Base-by-base conservation (phyloP, 257 asterid genomes). In the Ophiorrhiza pumila region DNA sequence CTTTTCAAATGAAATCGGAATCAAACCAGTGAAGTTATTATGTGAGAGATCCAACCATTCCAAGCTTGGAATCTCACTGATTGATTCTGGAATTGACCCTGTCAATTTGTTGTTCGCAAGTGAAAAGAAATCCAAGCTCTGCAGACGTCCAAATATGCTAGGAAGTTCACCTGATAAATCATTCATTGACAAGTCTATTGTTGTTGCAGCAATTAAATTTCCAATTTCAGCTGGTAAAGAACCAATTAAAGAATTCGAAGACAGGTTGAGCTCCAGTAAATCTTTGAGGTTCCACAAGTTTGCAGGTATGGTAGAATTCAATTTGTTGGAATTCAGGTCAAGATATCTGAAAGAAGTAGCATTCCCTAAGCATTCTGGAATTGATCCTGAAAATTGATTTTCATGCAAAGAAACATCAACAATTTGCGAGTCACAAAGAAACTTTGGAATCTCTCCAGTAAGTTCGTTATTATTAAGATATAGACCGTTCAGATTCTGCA, bases 331-430 rank as follows among this genome's bases (percentile, higher is more conserved):
- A 35, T 41, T 71, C 17, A 85, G 72, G 32, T 9, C 12, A 45
- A 85, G 37, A 1, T 29, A 5, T 71, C 83, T 83, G 32, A 81
- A 42, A 31, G 86, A 70, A 46, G 80, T 68, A 10, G 74, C n/a
- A 52, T 85, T 69, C 8, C 80, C 81, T 1, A 85, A 65, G 72
- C 84, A 83, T 1, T 46, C 37, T 27, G 84, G 86, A 20, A 85
- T 27, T 6, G 77, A 42, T 18, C 84, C 83, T 18, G 34, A 58
- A 46, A 85, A 10, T 23, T 56, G 72, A 39, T 85, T 85, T 27
- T 57, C 35, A 61, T 55, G 27, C 55, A 82, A 52, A n/a, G n/a
- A n/a, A n/a, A n/a, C 18, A 4, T 72, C 79, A 32, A 84, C 47
- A 0, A 32, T 69, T 11, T 27, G 11, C 23, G 80, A 62, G 20